These are phyloP conservation scores for Desmodesmus armatus DNA, from an alignment of 139 green algal species.

Conservation along the genomic window DNA sequence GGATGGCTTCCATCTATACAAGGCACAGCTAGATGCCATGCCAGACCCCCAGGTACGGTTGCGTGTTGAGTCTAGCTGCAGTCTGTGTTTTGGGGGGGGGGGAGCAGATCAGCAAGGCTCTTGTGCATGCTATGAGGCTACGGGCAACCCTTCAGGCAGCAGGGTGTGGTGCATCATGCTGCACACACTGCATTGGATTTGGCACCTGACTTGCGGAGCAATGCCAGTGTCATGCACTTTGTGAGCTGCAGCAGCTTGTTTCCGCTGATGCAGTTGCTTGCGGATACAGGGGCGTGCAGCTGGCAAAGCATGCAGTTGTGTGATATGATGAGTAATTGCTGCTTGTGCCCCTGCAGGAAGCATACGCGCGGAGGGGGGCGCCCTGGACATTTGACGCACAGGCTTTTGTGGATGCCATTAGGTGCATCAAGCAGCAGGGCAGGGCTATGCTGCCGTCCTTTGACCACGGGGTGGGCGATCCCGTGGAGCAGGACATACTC, in stretches of 20 bases:
- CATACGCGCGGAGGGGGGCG: slow-evolving; percentile 74
- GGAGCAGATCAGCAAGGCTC: too few relatives aligned
- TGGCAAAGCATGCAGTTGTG: neutral
- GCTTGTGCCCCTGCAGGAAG: slow-evolving; percentile 48
- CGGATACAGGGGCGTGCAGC: too few relatives aligned
- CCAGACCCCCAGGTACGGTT: slow-evolving; percentile 72
- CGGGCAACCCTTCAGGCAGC: too few relatives aligned
- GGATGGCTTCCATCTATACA: slow-evolving; percentile 90
- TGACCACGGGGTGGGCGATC: slow-evolving; percentile 81
- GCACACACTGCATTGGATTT: too few relatives aligned
- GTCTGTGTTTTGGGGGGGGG: too few relatives aligned
- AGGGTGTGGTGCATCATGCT: too few relatives aligned
- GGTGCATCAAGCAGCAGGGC: slow-evolving; percentile 46
- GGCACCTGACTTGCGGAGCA: too few relatives aligned
- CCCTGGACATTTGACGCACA: slow-evolving; percentile 89
- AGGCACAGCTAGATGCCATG: slow-evolving; percentile 83
- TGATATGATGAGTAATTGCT: neutral
- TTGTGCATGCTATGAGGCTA: too few relatives aligned
- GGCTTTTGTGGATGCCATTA: slow-evolving; percentile 74
- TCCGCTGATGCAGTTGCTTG: too few relatives aligned
- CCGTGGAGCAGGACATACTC: slow-evolving; percentile 53
- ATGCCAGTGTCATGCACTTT: neutral
- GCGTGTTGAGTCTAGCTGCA: too few relatives aligned
- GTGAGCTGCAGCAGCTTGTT: neutral
- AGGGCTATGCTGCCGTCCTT: slow-evolving; percentile 77